Percentiles rank a stretch among this genome's conserved stretches.
These are phyloP conservation scores for Pseudopithomyces chartarum DNA, from an alignment of 2,329 filamentous ascomycete species.

Conservation along the genomic window DNA sequence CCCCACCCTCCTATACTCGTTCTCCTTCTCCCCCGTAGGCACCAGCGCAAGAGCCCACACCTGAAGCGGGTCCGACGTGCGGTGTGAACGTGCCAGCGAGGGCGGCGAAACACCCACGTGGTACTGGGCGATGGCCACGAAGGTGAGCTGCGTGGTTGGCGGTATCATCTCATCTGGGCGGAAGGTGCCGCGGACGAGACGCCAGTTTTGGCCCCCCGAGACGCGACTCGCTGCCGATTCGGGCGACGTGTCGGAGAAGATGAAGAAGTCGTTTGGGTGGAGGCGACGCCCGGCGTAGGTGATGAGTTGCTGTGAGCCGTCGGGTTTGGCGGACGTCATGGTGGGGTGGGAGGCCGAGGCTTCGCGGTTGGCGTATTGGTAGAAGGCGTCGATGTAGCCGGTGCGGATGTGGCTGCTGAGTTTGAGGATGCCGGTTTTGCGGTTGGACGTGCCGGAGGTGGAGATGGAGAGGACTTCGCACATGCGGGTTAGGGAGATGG, in stretches of 20 bases:
- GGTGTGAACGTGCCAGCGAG: constrained; percentile 5
- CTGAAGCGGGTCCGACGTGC: constrained; percentile 9
- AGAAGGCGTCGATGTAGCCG: constrained; percentile 23
- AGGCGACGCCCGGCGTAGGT: constrained; percentile 17
- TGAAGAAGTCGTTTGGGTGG: constrained; percentile 19
- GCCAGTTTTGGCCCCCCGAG: constrained; percentile 10
- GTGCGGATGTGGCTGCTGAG: constrained; percentile 21
- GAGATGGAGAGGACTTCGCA: constrained; percentile 16
- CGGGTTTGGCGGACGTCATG: constrained; percentile 11
- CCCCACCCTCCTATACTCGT: constrained; percentile 23
- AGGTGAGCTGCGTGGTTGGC: constrained; percentile 21
- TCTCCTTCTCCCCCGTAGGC: constrained; percentile 7
- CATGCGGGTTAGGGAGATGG: constrained; percentile 15
- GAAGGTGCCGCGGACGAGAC: constrained; percentile 21
- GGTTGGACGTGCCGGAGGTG: constrained; percentile 10
- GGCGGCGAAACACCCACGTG: constrained; percentile 8
- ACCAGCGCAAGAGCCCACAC: constrained; percentile 18
- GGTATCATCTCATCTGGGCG: constrained; percentile 27
- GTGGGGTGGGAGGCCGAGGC: constrained; percentile 7
- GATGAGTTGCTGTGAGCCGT: background rate
- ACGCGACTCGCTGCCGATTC: background rate
- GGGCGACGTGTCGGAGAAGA: constrained; percentile 18
- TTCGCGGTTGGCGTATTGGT: constrained; percentile 23
- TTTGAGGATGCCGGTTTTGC: constrained; percentile 13
- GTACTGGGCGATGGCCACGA: constrained; percentile 25